A percentile compares a stretch with the other conserved stretches of the same genome.
phyloP scores from a whole-genome alignment of 164 flowering plant species.

The Litsea cubeba region DNA sequence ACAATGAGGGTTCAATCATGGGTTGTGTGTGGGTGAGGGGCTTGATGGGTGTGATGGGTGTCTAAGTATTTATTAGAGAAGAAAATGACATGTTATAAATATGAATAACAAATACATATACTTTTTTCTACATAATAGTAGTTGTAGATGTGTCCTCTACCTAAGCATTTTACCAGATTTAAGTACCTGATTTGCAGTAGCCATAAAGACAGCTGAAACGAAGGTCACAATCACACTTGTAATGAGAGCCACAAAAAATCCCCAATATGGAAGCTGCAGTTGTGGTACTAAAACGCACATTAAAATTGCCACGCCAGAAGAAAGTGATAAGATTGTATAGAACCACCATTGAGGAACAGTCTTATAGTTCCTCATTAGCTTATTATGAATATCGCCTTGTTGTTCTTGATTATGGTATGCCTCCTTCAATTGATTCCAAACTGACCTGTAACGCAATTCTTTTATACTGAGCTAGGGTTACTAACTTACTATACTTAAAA shows the following conservation, averaged over 20 bases:
- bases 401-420: constrained; percentile 65
- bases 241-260: constrained; percentile 76
- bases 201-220: constrained; percentile 91
- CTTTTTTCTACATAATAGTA: too few species aligned
- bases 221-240: constrained; percentile 78
- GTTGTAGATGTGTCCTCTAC: too few species aligned
- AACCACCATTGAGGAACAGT: constrained; percentile 87
- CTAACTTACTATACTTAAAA: too few species aligned
- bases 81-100: too few species aligned
- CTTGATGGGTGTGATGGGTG: too few species aligned
- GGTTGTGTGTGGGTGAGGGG: too few species aligned
- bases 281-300: constrained; percentile 57
- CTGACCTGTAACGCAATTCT: too few species aligned
- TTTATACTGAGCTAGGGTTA: too few species aligned
- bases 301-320: constrained; percentile 22
- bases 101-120: too few species aligned
- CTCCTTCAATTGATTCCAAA: constrained; percentile 41
- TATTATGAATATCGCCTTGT: constrained; percentile 68
- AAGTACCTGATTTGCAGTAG: constrained; percentile 84
- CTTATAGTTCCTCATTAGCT: constrained; percentile 32
- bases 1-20: too few species aligned
- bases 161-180: too few species aligned
- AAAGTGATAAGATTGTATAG: constrained; percentile 44
- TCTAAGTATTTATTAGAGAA: too few species aligned
- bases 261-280: constrained; percentile 93